Base-by-base conservation (phyloP, 805 yeast genomes). In the Nakazawaea holstii region DNA sequence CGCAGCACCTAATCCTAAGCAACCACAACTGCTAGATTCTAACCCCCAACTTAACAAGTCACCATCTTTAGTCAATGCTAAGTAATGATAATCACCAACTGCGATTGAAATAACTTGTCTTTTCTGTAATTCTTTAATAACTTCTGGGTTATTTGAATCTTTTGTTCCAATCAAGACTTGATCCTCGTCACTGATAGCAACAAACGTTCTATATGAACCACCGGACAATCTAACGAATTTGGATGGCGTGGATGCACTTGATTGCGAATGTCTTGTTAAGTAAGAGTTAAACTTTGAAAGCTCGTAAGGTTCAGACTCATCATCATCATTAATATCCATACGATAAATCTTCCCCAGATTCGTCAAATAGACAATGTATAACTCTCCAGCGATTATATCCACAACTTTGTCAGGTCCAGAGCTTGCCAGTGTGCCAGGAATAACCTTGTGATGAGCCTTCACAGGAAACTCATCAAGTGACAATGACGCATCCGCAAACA, bases 21-120 rank as follows among this genome's bases (percentile, higher is more conserved):
- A 81, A 7, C 94, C 94, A 59, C 87, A 81, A 4, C 57, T 50
- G 32, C 67, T 66, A 7, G 82, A 71, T 56, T 86, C 92, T 11
- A 70, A 45, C 0, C 94, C 94, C 92, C 91, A 85, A 5, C 82
- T 65, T 49, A 71, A 70, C 14, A 84, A 52, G 2, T 74, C 69
- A 0, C 94, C 94, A 14, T 68, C 65, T 39, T 68, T 67, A 3
- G 80, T 68, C n/a, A 86, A 64, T 0, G 87, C 92, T 40, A 86
- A 55, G 29, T 60, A 69, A 58, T 87, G 95, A 56, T 84, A 80
- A 59, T 87, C 94, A 1, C 92, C 95, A 45, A 81, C 75, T 0
- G 77, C 80, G 1, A 85, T 65, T 2, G 82, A 73, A 6, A 79
- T 69, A 29, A 84, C 72, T 1, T 70, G 69, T 24, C 60, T 69